These are phyloP conservation scores for Pythium angustatum DNA, from an alignment of 352 stramenopile genomes.

Conservation along the genomic window DNA sequence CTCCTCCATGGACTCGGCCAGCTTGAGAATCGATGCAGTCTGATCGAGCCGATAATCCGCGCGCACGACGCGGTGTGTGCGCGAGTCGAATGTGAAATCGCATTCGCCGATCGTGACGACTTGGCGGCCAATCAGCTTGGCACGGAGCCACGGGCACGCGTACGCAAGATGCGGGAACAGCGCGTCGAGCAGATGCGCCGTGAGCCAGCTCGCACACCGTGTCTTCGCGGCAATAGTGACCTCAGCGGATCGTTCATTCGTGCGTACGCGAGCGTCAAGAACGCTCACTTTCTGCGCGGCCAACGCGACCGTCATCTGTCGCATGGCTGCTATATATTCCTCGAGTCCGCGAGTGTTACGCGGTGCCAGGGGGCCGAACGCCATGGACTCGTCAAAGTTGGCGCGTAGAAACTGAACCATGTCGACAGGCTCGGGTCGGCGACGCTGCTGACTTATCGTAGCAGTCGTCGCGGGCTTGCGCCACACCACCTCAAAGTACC, in stretches of 20 bases:
- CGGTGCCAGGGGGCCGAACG: neutral
- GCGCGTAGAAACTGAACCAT: neutral
- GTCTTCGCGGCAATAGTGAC: neutral
- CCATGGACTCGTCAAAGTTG: neutral
- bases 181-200: neutral
- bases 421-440: neutral
- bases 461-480: neutral
- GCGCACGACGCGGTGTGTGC: neutral
- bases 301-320: neutral
- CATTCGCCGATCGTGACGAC: neutral
- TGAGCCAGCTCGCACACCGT: neutral
- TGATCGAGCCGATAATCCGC: neutral
- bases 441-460: too few species aligned
- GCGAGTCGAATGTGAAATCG: neutral
- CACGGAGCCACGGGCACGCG: neutral
- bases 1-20: slow-evolving; percentile 1
- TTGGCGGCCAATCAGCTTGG: neutral
- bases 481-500: neutral
- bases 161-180: neutral
- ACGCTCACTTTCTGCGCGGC: neutral
- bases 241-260: neutral
- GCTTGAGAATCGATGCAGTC: neutral
- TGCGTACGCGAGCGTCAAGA: neutral
- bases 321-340: neutral
- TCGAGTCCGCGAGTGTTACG: neutral